phyloP scores from a whole-genome alignment of 2,329 filamentous ascomycete species.

The Bisporella sp. region DNA sequence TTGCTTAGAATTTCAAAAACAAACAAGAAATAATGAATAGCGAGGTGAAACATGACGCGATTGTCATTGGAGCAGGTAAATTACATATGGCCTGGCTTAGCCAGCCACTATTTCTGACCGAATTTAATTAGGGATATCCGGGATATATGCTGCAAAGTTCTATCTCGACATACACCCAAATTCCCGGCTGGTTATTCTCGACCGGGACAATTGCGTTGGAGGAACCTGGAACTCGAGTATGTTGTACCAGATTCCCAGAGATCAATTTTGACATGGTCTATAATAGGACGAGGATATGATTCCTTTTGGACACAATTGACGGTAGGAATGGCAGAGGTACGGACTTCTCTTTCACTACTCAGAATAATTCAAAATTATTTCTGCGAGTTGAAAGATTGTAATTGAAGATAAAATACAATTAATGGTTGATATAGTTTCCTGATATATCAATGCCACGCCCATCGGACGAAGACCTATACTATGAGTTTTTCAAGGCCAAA shows the following conservation, averaged over 20 bases:
- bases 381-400: too few relatives aligned
- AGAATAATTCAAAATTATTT: too few relatives aligned
- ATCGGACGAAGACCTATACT: slow-evolving; percentile 18
- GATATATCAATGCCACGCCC: slow-evolving; percentile 23
- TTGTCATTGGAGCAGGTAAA: slow-evolving; percentile 4
- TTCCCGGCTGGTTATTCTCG: slow-evolving; percentile 8
- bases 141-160: slow-evolving; percentile 9
- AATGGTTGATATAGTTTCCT: slow-evolving; percentile 13
- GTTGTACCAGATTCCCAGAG: background rate
- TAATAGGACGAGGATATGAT: slow-evolving; percentile 19
- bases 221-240: slow-evolving; percentile 9
- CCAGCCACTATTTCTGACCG: background rate
- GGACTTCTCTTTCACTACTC: background rate
- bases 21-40: too few relatives aligned
- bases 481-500: slow-evolving; percentile 22
- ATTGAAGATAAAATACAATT: too few relatives aligned
- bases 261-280: background rate
- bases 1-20: too few relatives aligned
- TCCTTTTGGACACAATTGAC: slow-evolving; percentile 28
- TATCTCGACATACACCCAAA: slow-evolving; percentile 12
- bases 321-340: slow-evolving; percentile 19
- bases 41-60: background rate
- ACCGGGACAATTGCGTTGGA: slow-evolving; percentile 8
- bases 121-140: slow-evolving; percentile 4
- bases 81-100: background rate